Evolutionary conservation across 495 filamentous ascomycete genomes (phyloP).

Genomic region (Thozetella sp.): DNA sequence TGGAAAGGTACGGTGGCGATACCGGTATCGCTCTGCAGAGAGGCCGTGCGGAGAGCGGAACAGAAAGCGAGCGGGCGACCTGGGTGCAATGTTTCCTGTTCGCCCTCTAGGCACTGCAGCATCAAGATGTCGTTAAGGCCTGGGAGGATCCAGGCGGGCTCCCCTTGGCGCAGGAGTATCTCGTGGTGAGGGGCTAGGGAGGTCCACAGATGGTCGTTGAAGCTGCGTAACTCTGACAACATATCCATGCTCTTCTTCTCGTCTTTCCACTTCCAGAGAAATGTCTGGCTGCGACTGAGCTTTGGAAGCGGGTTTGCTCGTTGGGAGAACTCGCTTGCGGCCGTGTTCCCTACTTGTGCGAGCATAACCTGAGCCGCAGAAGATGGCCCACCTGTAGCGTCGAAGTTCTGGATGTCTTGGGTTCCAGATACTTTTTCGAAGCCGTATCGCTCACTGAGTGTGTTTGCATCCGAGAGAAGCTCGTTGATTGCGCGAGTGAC

Average conservation of each 20-base stretch:
- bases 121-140: not conserved
- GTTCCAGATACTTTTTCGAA: not conserved
- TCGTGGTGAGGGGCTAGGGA: not conserved
- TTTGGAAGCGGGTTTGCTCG: not conserved
- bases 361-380: not conserved
- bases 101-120: not conserved
- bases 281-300: not conserved
- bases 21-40: not conserved
- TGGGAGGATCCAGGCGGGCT: not conserved
- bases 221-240: not conserved
- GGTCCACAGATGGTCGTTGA: not conserved
- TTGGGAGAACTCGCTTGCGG: not conserved
- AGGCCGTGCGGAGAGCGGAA: not conserved
- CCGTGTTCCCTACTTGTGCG: not conserved
- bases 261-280: not conserved
- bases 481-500: not conserved
- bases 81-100: not conserved
- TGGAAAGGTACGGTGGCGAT: not conserved
- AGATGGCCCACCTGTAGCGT: not conserved
- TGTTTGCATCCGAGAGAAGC: not conserved
- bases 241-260: not conserved
- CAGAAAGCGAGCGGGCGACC: not conserved
- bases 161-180: not conserved
- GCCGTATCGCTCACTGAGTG: not conserved
- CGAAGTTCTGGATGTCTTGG: not conserved